Conservation (phyloP, 2,329 filamentous ascomycete species). For the Phaeophleospora eucalypticola region DNA sequence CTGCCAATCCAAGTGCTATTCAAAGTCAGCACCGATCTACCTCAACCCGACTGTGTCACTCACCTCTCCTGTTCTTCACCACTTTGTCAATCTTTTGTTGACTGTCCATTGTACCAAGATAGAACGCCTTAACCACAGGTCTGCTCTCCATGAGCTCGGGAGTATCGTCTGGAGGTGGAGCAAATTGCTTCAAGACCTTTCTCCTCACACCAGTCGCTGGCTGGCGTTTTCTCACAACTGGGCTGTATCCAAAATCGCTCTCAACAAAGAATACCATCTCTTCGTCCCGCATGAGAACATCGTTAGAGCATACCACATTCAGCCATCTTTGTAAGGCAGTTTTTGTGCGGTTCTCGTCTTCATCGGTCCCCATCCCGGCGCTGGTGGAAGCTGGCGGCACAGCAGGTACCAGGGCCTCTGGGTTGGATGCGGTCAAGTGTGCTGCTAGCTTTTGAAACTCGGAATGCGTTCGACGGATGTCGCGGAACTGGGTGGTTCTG, state of each 20-base stretch:
- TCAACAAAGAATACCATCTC: constrained; percentile 99
- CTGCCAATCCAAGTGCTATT: constrained; percentile 81
- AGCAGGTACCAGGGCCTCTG: constrained; percentile 88
- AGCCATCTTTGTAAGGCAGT: constrained; percentile 89
- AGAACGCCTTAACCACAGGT: constrained; percentile 91
- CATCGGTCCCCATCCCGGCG: constrained; percentile 90
- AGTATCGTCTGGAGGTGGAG: constrained; percentile 93
- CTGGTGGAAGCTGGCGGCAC: constrained; percentile 93
- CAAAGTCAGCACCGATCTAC: constrained; percentile 28
- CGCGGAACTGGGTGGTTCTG: constrained; percentile 94
- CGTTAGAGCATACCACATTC: constrained; percentile 86
- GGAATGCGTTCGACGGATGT: constrained; percentile 89
- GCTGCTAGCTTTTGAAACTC: constrained; percentile 96
- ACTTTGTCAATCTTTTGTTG: constrained; percentile 94
- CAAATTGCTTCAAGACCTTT: constrained; percentile 97
- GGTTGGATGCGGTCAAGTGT: constrained; percentile 95
- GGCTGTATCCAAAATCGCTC: constrained; percentile 96
- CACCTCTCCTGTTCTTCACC: constrained; percentile 88
- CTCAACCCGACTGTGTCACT: constrained; percentile 21
- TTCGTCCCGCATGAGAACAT: constrained; percentile 88
- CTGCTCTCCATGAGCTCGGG: constrained; percentile 87
- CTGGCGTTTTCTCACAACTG: constrained; percentile 91
- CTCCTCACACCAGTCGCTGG: constrained; percentile 91
- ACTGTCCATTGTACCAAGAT: constrained; percentile 92
- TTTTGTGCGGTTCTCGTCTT: constrained; percentile 89